These are phyloP conservation scores for Zygotorulaspora danielsina DNA, from an alignment of 805 yeast genomes.

Conservation along the genomic window DNA sequence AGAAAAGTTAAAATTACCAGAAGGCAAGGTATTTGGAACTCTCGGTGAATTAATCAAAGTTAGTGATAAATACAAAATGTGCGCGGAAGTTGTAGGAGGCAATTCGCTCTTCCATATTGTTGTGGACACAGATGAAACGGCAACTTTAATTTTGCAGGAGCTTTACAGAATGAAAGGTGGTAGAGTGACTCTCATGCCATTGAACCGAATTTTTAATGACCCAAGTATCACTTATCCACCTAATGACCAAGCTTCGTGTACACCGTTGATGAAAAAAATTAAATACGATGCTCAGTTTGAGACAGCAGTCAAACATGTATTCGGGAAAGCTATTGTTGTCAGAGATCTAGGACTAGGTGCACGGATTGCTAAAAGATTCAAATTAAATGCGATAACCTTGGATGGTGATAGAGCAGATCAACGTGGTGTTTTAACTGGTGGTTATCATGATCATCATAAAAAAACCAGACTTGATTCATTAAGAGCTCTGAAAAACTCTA, in stretches of 20 bases:
- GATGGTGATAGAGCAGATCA: constrained; percentile 89
- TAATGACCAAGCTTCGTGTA: constrained; percentile 45
- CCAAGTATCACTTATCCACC: constrained; percentile 53
- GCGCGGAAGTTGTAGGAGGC: constrained; percentile 89
- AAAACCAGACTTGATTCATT: constrained; percentile 68
- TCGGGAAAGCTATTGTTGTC: constrained; percentile 77
- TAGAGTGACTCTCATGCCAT: constrained; percentile 85
- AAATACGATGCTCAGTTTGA: constrained; percentile 54
- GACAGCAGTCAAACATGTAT: constrained; percentile 71
- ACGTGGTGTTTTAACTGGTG: constrained; percentile 84
- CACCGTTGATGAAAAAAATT: constrained; percentile 75
- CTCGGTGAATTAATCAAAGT: constrained; percentile 79
- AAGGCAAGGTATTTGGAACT: constrained; percentile 70
- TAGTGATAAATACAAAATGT: constrained; percentile 75
- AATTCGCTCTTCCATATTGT: constrained; percentile 80
- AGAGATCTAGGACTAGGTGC: constrained; percentile 63
- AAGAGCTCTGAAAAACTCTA: constrained; percentile 51
- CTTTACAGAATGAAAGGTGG: constrained; percentile 67
- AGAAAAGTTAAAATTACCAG: constrained; percentile 48
- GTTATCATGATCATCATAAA: constrained; percentile 62
- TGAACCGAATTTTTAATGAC: constrained; percentile 55
- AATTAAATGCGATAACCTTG: constrained; percentile 74
- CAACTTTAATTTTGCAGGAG: constrained; percentile 72
- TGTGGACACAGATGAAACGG: constrained; percentile 83
- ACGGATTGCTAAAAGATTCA: constrained; percentile 55